Conservation (phyloP, 768 basidiomycete genomes). For the Rhizopogon vinicolor region DNA sequence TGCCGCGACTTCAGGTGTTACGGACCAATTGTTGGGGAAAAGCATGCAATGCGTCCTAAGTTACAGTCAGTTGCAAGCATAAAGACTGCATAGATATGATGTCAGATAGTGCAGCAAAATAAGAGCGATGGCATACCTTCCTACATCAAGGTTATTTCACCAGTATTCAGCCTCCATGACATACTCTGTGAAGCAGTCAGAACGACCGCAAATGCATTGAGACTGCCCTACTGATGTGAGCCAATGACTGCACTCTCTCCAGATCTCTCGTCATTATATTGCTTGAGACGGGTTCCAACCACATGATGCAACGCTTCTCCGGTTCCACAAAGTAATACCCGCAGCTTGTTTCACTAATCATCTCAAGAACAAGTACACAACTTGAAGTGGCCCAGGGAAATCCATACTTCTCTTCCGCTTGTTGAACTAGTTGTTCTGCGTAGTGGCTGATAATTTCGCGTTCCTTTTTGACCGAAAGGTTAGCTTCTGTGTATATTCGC, state of each 20-base stretch:
- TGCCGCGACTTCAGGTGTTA: neutral
- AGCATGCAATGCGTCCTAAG: neutral
- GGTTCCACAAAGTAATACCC: slow-evolving; percentile 47
- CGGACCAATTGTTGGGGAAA: neutral
- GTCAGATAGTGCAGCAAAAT: neutral
- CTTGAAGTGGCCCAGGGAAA: slow-evolving; percentile 4
- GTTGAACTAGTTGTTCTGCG: slow-evolving; percentile 12
- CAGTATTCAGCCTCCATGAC: slow-evolving; percentile 16
- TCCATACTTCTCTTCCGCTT: slow-evolving; percentile 1
- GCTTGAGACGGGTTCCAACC: slow-evolving; percentile 26
- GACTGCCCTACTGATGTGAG: slow-evolving; percentile 34
- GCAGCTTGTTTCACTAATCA: slow-evolving; percentile 7
- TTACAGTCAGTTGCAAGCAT: neutral
- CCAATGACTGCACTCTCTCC: slow-evolving; percentile 30
- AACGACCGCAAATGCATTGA: neutral
- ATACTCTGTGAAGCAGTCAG: slow-evolving; percentile 8
- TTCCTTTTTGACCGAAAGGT: slow-evolving; percentile 33
- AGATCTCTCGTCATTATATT: slow-evolving; percentile 25
- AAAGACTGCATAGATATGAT: neutral
- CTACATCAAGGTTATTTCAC: slow-evolving; percentile 2
- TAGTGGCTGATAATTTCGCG: slow-evolving; percentile 21
- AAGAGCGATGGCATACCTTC: neutral
- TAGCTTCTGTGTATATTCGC: slow-evolving; percentile 45
- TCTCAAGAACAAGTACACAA: neutral
- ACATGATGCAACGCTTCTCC: slow-evolving; percentile 37